These are phyloP conservation scores for Pichia kluyveri DNA, from an alignment of 805 yeast genomes.

Conservation along the genomic window DNA sequence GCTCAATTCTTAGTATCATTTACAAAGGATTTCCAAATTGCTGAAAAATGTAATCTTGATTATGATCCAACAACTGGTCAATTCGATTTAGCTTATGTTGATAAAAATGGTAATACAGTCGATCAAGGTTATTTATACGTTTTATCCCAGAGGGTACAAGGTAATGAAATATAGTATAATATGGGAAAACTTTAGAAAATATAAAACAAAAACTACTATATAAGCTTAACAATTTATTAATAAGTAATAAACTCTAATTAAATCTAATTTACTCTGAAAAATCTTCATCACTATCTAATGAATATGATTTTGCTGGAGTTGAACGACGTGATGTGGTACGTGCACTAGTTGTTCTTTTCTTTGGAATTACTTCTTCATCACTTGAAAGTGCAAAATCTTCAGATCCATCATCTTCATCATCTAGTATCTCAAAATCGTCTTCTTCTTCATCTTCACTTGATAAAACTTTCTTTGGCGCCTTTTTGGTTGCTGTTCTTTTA, in stretches of 20 bases:
- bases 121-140: slow-evolving; percentile 7
- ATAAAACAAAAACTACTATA: background rate
- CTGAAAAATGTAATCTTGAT: slow-evolving; percentile 3
- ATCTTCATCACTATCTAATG: slow-evolving; percentile 14
- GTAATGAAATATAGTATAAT: slow-evolving; percentile 1
- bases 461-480: slow-evolving; percentile 11
- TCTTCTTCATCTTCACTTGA: slow-evolving; percentile 9
- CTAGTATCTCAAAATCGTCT: slow-evolving; percentile 5
- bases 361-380: slow-evolving; percentile 4
- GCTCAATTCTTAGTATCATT: slow-evolving; percentile 73
- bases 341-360: background rate
- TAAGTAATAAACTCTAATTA: too few relatives aligned
- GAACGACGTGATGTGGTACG: background rate
- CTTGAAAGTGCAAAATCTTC: slow-evolving; percentile 7
- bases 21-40: slow-evolving; percentile 50
- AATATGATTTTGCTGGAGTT: slow-evolving; percentile 8
- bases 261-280: background rate
- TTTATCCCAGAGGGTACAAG: slow-evolving; percentile 1
- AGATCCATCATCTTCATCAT: slow-evolving; percentile 2
- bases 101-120: slow-evolving; percentile 1
- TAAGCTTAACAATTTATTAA: too few relatives aligned
- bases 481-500: slow-evolving; percentile 26
- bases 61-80: slow-evolving; percentile 3
- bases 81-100: slow-evolving; percentile 5
- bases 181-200: background rate